Evolutionary conservation across 164 flowering plant genomes (phyloP).

Genomic region (Magnolia kwangsiensis): DNA sequence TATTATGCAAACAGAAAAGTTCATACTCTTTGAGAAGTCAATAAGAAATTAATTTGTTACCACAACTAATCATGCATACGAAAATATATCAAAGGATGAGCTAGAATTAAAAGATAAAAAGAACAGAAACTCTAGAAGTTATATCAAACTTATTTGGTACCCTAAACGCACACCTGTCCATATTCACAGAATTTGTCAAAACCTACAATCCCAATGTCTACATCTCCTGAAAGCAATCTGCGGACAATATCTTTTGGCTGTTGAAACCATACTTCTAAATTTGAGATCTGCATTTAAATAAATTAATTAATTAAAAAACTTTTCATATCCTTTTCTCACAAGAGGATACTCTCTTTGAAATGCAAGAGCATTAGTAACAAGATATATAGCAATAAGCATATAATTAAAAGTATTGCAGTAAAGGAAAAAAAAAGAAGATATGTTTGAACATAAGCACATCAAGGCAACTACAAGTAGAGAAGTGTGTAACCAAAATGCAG

Average conservation of each 20-base stretch:
- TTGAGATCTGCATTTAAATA: conserved; percentile 52
- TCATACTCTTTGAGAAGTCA: neutral
- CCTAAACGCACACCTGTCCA: conserved; percentile 60
- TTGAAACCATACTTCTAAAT: conserved; percentile 94
- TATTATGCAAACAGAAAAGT: neutral
- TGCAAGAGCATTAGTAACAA: neutral
- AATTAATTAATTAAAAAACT: neutral
- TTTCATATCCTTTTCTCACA: neutral
- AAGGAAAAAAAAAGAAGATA: no score
- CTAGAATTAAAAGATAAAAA: neutral
- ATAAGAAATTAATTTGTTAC: no score
- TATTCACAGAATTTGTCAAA: conserved; percentile 73
- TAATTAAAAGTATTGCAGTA: no score
- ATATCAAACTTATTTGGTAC: neutral
- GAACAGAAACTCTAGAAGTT: neutral
- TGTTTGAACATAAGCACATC: no score
- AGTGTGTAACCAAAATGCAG: no score
- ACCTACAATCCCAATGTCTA: conserved; percentile 94
- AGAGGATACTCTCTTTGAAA: neutral
- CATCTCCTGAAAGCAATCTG: conserved; percentile 83
- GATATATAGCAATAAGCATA: neutral
- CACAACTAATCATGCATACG: neutral
- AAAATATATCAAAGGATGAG: neutral
- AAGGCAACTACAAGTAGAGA: no score
- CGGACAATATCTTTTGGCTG: conserved; percentile 85